Evolutionary conservation across 805 yeast genomes (phyloP), one percentile per base, ranked within the genome.

Genomic region (Monosporozyma yasuniensis): DNA sequence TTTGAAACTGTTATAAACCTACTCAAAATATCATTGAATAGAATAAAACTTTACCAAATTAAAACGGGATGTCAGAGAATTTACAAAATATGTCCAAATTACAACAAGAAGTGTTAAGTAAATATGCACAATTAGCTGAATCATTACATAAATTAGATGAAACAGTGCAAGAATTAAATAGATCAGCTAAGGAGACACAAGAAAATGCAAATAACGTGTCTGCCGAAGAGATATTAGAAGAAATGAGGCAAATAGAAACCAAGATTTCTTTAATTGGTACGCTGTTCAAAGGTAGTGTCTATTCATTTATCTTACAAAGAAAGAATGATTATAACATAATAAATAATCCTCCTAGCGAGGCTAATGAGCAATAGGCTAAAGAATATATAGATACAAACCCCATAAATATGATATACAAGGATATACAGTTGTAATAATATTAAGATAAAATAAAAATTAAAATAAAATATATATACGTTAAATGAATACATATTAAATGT

Each of bases 201-300:
- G 44, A 42, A 10, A 42, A 38, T 14, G 16, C 4, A n/a, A 44
- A 34, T 10, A 10, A 57, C 52, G 18, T 57, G 61, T 14, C 63
- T 63, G 12, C 44, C 6, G 68, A 66, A 14, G 71, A 72, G 45
- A 64, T 76, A 19, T 56, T 75, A 22, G 79, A 76, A 34, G 77
- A 78, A 53, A 63, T 83, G 55, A 71, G 87, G 27, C 76, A 72
- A 22, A 72, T 84, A 47, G 90, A 84, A 56, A 72, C 78, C 53
- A 82, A 82, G 54, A 71, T 80, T 11, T 82, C 83, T 1, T 64
- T 83, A 47, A 83, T 84, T 3, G 80, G 80, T 47, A 83, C 88
- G 0, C 63, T 81, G 42, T 75, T 84, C 64, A 80, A 82, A 55
- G 83, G 85, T 4, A 83, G 88, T 3, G 87, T 84, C 3, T 84